phyloP scores from a whole-genome alignment of 164 flowering plant species.

The Umbellularia californica region DNA sequence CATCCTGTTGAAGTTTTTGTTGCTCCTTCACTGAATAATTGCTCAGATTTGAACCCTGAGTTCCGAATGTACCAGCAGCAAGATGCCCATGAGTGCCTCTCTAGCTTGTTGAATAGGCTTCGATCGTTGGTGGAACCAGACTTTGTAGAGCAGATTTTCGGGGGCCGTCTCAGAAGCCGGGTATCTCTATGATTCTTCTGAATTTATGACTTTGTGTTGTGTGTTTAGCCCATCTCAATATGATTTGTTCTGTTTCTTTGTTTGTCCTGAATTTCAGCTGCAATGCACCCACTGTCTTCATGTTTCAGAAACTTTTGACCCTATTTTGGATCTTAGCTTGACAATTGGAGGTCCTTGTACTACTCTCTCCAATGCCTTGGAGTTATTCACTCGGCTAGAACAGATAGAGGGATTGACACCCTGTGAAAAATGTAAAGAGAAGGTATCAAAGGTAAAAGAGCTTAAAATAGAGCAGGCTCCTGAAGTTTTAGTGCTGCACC shows the following conservation, averaged over 20 bases:
- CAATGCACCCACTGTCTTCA: conserved; percentile 73
- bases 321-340: conserved; percentile 71
- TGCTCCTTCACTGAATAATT: conserved; percentile 33
- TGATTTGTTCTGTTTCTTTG: not conserved
- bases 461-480: conserved; percentile 63
- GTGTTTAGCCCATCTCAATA: no score
- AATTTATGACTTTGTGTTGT: not conserved
- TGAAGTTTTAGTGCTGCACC: conserved; percentile 62
- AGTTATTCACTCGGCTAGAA: conserved; percentile 80
- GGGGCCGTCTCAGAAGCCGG: conserved; percentile 80
- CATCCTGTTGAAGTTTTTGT: not conserved
- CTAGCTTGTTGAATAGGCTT: conserved; percentile 70
- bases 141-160: conserved; percentile 68
- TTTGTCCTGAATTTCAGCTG: conserved; percentile 44
- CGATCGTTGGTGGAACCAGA: conserved; percentile 34
- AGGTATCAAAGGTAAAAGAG: conserved; percentile 66
- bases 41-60: conserved; percentile 51
- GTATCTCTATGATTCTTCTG: conserved; percentile 24
- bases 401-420: conserved; percentile 60
- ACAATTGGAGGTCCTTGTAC: conserved; percentile 65
- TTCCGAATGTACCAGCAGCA: conserved; percentile 66
- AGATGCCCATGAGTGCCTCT: conserved; percentile 97
- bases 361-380: conserved; percentile 52
- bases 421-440: conserved; percentile 66
- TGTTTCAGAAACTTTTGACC: conserved; percentile 67